Percentiles rank a stretch among this genome's conserved stretches.
These are phyloP conservation scores for Aspergillus ibericus DNA, from an alignment of 2,329 filamentous ascomycete genomes.

Conservation along the genomic window DNA sequence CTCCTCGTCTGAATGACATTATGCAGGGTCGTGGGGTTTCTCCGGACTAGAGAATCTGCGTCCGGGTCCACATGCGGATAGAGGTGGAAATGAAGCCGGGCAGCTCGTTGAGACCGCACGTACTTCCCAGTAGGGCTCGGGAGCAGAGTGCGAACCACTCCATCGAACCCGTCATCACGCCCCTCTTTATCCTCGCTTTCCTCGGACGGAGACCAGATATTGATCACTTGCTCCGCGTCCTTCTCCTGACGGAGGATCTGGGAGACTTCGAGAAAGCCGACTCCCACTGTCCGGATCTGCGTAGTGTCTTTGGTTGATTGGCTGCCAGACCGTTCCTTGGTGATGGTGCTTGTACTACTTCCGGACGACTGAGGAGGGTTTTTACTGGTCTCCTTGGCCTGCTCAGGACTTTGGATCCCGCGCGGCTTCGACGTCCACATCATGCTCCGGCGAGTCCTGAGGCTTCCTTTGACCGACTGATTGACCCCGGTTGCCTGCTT, in stretches of 20 bases:
- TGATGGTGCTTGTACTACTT: constrained; percentile 30
- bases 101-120: constrained; percentile 69
- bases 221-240: constrained; percentile 73
- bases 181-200: constrained; percentile 59
- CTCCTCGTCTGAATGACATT: constrained; percentile 78
- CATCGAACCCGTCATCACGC: constrained; percentile 67
- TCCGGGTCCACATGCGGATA: constrained; percentile 76
- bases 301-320: constrained; percentile 34
- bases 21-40: constrained; percentile 83
- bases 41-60: constrained; percentile 76
- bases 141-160: constrained; percentile 70
- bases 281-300: constrained; percentile 69
- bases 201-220: constrained; percentile 69
- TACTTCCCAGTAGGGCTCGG: constrained; percentile 72
- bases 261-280: constrained; percentile 76
- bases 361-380: constrained; percentile 34
- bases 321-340: constrained; percentile 25
- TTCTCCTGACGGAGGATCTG: constrained; percentile 69
- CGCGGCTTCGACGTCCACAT: constrained; percentile 44
- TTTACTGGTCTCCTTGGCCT: constrained; percentile 28
- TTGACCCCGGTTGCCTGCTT: constrained; percentile 30
- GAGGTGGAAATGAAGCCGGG: constrained; percentile 76
- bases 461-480: constrained; percentile 36
- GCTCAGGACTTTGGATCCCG: constrained; percentile 31
- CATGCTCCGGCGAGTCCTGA: constrained; percentile 46